Evolutionary conservation across 1,284 basidiomycete species (phyloP), one percentile per base, ranked within the genome.

Genomic region (Malassezia caprae): DNA sequence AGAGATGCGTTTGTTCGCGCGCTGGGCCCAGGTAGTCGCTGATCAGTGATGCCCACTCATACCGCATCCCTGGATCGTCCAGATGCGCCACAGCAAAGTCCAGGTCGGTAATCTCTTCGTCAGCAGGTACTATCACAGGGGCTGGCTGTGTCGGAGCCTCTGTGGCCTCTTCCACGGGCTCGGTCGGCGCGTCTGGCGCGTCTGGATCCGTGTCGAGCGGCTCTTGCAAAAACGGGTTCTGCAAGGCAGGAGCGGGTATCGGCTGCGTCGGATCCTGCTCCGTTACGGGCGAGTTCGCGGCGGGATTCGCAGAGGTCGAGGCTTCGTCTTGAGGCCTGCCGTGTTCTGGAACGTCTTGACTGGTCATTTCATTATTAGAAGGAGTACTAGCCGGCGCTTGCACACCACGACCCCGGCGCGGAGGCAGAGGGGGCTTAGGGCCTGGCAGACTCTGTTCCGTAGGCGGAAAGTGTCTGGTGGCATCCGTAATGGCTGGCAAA

Each of bases 21-120:
- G 79, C 80, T 3, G 82, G 80, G 21, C 82, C 83, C 39, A 84
- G 76, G 67, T 85, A 81, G 49, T 83, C 81, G n/a, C 79, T 79
- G 31, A 85, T 76, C 48, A 81, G 77, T 21, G 81, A 76, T 17
- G 83, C 77, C 30, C 81, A 80, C 30, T 74, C 72, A 42, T 59
- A 74, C 23, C 64, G 58, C 31, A 51, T 53, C 15, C 28, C 15
- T 17, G 52, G 51, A 23, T 53, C 42, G 27, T 68, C 69, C 24
- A 73, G 59, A 24, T 62, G 57, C 10, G 67, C 63, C 0, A 69
- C 67, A n/a, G 68, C 61, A 12, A 73, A 48, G 54, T 73, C 71
- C 24, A 73, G 53, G 51, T 73, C 71, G 1, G 71, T 73, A 8
- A 69, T 26, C 37, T 19, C 37, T 15, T 39, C 37, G n/a, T 30